Evolutionary conservation across 1,139 yeast species (phyloP).

Genomic region (Magnusiomyces clavatus): DNA sequence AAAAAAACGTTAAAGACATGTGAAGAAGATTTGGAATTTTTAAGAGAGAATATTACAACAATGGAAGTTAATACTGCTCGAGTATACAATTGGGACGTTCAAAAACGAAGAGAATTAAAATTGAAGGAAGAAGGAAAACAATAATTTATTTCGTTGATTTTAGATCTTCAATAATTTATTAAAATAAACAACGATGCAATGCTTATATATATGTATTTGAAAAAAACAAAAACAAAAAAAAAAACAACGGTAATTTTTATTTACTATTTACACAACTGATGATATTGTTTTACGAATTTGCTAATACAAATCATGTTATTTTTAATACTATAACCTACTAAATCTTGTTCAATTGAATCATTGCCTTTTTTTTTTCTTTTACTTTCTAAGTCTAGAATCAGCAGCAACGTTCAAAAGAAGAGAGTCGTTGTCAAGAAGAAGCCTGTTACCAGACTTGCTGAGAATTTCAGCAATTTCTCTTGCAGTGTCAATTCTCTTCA

Average conservation of each 20-base stretch:
- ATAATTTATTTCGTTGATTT: too few species aligned
- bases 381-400: slow-evolving; percentile 34
- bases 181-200: too few species aligned
- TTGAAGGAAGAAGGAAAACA: too few species aligned
- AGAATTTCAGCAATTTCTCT: slow-evolving; percentile 86
- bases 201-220: not conserved
- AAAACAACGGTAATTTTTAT: not conserved
- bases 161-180: too few species aligned
- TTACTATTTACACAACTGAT: not conserved
- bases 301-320: not conserved
- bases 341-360: not conserved
- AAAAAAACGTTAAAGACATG: slow-evolving; percentile 50
- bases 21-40: slow-evolving; percentile 78
- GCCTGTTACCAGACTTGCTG: slow-evolving; percentile 82
- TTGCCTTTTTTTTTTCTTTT: not conserved
- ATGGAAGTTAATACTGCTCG: slow-evolving; percentile 98
- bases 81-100: slow-evolving; percentile 93
- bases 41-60: slow-evolving; percentile 89
- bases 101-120: slow-evolving; percentile 48
- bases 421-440: slow-evolving; percentile 86
- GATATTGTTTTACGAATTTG: not conserved
- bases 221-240: too few species aligned
- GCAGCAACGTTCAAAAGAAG: slow-evolving; percentile 80
- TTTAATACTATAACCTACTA: not conserved
- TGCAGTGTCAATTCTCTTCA: slow-evolving; percentile 95